Evolutionary conservation across 176 grass and related monocot genomes (phyloP), one percentile per base, ranked within the genome.

Genomic region (Panicum miliaceum): DNA sequence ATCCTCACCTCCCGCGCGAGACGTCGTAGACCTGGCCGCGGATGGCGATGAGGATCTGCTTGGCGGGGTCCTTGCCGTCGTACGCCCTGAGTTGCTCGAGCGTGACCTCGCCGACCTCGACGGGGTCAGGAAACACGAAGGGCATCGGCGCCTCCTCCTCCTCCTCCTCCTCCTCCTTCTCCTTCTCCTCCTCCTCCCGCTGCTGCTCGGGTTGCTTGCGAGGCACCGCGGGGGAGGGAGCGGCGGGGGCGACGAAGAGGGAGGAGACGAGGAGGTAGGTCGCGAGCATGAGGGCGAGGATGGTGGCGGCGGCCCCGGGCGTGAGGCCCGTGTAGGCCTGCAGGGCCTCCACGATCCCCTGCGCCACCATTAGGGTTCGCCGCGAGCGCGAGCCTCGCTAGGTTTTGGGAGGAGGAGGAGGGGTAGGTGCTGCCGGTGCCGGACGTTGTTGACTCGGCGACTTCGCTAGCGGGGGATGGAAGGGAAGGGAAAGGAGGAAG

Each of bases 1-100:
- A 66, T 73, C 61, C 66, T 85, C 85, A 95, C 96, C 96, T 95
- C 41, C 93, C 93, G 37, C 81, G 86, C 10, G 93, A 93, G 87
- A 98, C 89, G 70, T 95, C 90, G 77, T 92, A 98, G 85, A 95
- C 87, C 64, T 95, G 87, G 29, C 93, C 93, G 62, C 92, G 92
- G 85, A 98, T 95, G 63, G 91, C 86, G 51, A 98, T 88, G 61
- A 98, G 85, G 68, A 98, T 92, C 56, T 90, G 91, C 87, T 98
- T 93, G 42, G 79, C 68, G 4, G 89, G 80, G 62, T 92, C 93
- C 83, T 90, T 92, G 56, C 96, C 96, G 72, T 98, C 84, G 74
- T 98, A 98, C 12, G 68, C 85, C 71, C 40, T 88, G 73, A 98
- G 85, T 63, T 92, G 91, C 75, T 95, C 87, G 85, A 93, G 76